Evolutionary conservation across 805 yeast genomes (phyloP), one percentile per base, ranked within the genome.

Genomic region (Saccharomyces mikatae): DNA sequence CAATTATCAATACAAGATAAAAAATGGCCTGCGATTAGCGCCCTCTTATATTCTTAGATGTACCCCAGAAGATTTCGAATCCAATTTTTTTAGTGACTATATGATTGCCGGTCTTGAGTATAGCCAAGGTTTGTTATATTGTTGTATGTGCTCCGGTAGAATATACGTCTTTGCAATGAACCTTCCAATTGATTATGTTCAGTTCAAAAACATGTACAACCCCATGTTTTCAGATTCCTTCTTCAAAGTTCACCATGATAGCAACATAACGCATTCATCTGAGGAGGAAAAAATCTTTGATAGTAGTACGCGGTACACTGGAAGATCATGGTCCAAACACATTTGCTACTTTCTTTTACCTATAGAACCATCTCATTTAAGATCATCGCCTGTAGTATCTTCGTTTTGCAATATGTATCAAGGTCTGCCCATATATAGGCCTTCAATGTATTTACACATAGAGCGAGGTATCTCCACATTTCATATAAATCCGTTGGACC

Each of bases 401-500:
- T 50, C 51, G 24, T 50, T 54, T 32, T 52, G 53, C 29, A 54
- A 50, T 22, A 41, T 50, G 26, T 58, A 58, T 41, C 49, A 48
- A 28, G 53, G 55, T 14, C 28, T 31, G 21, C 29, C 50, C n/a
- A 55, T 60, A 36, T 62, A 56, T 51, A 58, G 62, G 44, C 63
- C 69, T 2, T 60, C 67, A 4, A 57, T 65, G 26, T 57, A 54
- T 48, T 44, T 60, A 24, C 48, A 52, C 21, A 52, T 64, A 41
- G 62, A 61, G 31, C 57, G 59, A 49, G 54, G 53, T n/a, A 58
- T 65, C 10, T 54, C 60, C 24, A 51, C 50, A 41, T 65, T 66
- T 46, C 63, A 62, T 6, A 60, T 66, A 13, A 66, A 66, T 47
- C 70, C 70, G 2, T 50, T 62, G 46, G 67, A 68, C 54, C 58